Evolutionary conservation across 176 grass and related monocot genomes (phyloP).

Genomic region (Leersia perrieri): DNA sequence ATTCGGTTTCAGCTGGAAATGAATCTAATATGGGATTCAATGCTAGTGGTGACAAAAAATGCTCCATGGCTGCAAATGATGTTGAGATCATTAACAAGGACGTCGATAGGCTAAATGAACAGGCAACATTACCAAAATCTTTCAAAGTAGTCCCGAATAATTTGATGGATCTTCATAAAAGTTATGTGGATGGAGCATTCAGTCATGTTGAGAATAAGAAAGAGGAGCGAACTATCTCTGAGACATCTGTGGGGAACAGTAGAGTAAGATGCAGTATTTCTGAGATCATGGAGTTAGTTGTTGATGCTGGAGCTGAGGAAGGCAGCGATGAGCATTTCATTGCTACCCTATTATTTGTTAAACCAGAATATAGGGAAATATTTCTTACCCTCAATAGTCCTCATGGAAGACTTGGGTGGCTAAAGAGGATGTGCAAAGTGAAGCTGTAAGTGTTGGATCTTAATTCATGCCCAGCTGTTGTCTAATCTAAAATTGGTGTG

Average conservation of each 20-base stretch:
- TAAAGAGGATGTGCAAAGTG: neutral
- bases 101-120: neutral
- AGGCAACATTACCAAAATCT: neutral
- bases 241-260: neutral
- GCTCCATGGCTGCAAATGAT: neutral
- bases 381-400: constrained; percentile 6
- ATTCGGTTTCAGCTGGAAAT: neutral
- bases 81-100: neutral
- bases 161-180: neutral
- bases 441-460: neutral
- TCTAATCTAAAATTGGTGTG: neutral
- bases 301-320: constrained; percentile 9
- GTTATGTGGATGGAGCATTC: neutral
- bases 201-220: neutral
- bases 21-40: neutral
- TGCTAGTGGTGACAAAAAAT: neutral
- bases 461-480: neutral
- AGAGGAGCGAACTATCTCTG: neutral
- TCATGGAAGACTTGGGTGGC: neutral
- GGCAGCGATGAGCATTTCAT: constrained; percentile 24
- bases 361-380: constrained; percentile 18
- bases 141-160: neutral
- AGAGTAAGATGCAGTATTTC: constrained; percentile 3
- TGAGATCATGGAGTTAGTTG: constrained; percentile 18
- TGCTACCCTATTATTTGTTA: constrained; percentile 13